Evolutionary conservation across 352 stramenopile species (phyloP), one percentile per base, ranked within the genome.

Genomic region (Pythium apleroticum): DNA sequence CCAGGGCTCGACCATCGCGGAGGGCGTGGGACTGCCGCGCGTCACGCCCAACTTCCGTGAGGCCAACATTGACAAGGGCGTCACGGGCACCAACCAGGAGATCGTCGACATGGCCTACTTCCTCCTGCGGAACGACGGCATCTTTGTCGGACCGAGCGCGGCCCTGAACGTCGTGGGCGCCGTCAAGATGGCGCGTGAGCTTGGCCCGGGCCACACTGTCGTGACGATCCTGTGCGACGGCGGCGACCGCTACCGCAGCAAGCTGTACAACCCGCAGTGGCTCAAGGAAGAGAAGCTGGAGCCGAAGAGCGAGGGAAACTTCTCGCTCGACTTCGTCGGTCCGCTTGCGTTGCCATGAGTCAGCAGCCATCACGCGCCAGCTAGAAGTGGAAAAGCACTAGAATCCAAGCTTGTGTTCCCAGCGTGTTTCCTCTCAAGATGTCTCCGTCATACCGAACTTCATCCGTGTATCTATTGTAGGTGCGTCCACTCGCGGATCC

Each of bases 71-170:
- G 95, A 98, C 72, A 81, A 91, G 63, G 93, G 97, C 27, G 85
- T 98, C 71, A 90, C 90, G 55, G 92, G 94, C 45, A 88, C 88
- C 1, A 96, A 97, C 65, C 85, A 97, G 56, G 93, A 98, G 76
- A 92, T 96, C 52, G 96, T 98, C 45, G 84, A 92, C 59, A 98
- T 98, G 92, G 89, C 91, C 7, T 93, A 97, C 64, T 87, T 89
- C 52, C 56, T 98, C 45, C 74, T 97, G 33, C 91, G 80, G 25
- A 81, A 98, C 56, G 94, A 98, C 57, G 85, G 85, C 2, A 80
- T 99, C 65, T 98, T 98, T 71, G 95, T 97, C 53, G 95, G 96
- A 1, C 81, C 84, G 0, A 93, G 85, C 14, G 86, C 86, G 8
- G 81, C 85, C 11, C 30, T 94, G 52, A 96, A 96, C 64, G 79